Evolutionary conservation across 2,329 filamentous ascomycete genomes (phyloP), one percentile per base, ranked within the genome.

Genomic region (Epichloe glyceriae): DNA sequence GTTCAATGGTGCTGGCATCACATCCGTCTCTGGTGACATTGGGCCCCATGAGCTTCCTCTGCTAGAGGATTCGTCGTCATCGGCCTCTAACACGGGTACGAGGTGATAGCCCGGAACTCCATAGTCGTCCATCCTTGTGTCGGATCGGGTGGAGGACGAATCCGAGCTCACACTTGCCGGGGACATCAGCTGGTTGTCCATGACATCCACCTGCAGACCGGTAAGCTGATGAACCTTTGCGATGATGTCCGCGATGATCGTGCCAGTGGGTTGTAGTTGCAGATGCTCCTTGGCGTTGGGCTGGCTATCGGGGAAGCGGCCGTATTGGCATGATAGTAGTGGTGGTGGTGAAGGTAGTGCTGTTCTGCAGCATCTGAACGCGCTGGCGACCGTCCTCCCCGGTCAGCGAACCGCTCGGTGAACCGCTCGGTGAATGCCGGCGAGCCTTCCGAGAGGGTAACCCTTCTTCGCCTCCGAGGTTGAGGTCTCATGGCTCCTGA

Each of bases 191-290:
- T 43, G 43, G 15, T 54, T 52, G 19, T 58, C 52, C 55, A 53
- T 53, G 17, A 63, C 53, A 45, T 62, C 61, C n/a, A 72, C 43
- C 40, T 70, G 66, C 30, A 67, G 60, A 1, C 70, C 71, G 5
- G 62, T 73, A 14, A 74, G 62, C 55, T 71, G 68, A 35, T 64
- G 62, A 41, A 72, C 61, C 73, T 74, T 42, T 61, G 60, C 0
- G 64, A 63, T 0, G 70, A 67, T 1, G 61, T 59, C 10, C 55
- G 57, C 19, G 38, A 46, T 35, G n/a, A 22, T 41, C 46, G 26
- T 14, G 30, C n/a, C 33, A 43, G 26, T 26, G 46, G 30, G 3
- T 26, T 26, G 39, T 14, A 40, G 43, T 37, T 49, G 39, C 22
- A 40, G 43, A 35, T 49, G 39, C 22, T 49, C n/a, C 45, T 46